Evolutionary conservation across 768 basidiomycete genomes (phyloP), one percentile per base, ranked within the genome.

Genomic region (Naganishia antarctica): DNA sequence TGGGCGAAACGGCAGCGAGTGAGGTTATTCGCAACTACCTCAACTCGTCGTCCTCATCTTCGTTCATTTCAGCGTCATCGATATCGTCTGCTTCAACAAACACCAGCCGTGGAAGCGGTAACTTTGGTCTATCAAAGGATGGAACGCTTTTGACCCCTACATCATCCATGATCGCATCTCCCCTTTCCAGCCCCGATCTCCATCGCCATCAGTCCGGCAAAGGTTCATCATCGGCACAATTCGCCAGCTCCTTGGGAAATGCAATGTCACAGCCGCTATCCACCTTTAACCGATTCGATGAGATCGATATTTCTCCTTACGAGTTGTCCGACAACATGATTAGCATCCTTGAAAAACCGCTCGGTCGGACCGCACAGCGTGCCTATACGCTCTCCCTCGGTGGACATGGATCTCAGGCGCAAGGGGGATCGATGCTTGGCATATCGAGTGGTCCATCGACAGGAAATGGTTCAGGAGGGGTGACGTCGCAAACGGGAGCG

Each of bases 401-500:
- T 3, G 41, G 50, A 28, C 49, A 63, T 13, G 50, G 34, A 29
- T 37, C 47, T 6, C 47, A 53, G 4, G 63, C 49, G 23, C 48
- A 50, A 18, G 50, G 45, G n/a, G n/a, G n/a, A n/a, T n/a, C n/a
- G n/a, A n/a, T n/a, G n/a, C n/a, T n/a, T 41, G 50, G 50, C 23
- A 53, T 53, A 37, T 51, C 31, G 8, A 47, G 23, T 44, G 43
- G 31, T 48, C 40, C 41, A 4, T 47, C 29, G 11, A 48, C 37
- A 29, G 25, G n/a, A n/a, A n/a, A n/a, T n/a, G n/a, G n/a, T n/a
- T n/a, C n/a, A n/a, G n/a, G n/a, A n/a, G n/a, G n/a, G n/a, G n/a
- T 44, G 28, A 11, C 23, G 51, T 8, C 23, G 51, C 75, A 73
- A 7, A 72, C 73, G 58, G 73, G 74, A 4, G 45, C 60, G 21